Evolutionary conservation across 306 rosid species (phyloP), one percentile per base, ranked within the genome.

Genomic region (Leucaena leucocephala): DNA sequence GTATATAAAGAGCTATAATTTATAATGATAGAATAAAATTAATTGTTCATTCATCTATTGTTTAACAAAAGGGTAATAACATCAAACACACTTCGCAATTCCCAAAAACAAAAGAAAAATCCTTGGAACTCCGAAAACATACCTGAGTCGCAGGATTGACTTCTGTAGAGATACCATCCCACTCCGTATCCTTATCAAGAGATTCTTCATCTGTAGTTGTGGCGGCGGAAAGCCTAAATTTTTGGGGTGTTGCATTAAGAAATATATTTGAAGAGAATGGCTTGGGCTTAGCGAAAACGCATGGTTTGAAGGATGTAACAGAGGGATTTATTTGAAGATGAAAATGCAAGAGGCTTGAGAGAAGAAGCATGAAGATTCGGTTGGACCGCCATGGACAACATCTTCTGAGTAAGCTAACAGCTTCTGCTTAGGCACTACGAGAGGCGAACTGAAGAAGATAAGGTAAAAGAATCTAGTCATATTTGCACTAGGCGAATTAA

Each of bases 321-420:
- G 67, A 63, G 43, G 50, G 61, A 52, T 62, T 79, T 1, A 52
- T 62, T 79, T 1, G 76, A 59, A 42, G 84, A 78, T 40, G 79
- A 72, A 69, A 83, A 74, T 10, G 88, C 40, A 14, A 65, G 54
- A 77, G 92, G 85, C 33, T 77, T 86, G 34, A 72, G 75, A 77
- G 83, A 44, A 6, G 77, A 44, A 6, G 78, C 87, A 49, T 71
- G 78, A 8, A 80, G 68, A 79, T 67, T 86, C 63, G 91, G 82
- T 69, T 86, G 91, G 67, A 88, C 16, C 42, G 83, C 88, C 85
- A 85, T 68, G 2, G 89, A 66, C 69, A 87, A 73, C 82, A 81
- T 85, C 61, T 78, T 78, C 7, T 15, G 11, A 27, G 17, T 3
- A 9, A 21, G 3, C 10, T n/a, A 7, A 16, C 21, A 17, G 4